A percentile compares a stretch with the other conserved stretches of the same genome.
These are phyloP conservation scores for Bacterosira constricta DNA, from an alignment of 108 stramenopile species.

Conservation along the genomic window DNA sequence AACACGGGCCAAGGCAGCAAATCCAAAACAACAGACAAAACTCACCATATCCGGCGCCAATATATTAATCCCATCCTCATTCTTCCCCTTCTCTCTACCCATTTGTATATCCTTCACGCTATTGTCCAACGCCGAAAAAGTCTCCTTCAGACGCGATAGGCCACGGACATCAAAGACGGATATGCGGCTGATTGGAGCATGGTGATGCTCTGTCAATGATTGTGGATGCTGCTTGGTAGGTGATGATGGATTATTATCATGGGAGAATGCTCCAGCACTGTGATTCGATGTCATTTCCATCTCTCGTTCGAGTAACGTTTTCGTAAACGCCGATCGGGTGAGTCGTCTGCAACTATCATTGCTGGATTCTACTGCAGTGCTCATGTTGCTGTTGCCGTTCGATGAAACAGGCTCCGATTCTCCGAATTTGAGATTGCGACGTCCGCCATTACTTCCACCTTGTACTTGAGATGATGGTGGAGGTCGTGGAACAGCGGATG, in stretches of 20 bases:
- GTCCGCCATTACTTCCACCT: not conserved
- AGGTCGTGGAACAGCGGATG: not conserved
- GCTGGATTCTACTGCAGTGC: not conserved
- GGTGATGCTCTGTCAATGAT: slow-evolving; percentile 10
- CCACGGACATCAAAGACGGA: slow-evolving; percentile 82
- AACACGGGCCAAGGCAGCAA: no score
- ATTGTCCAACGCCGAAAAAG: slow-evolving; percentile 77
- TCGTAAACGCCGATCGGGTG: slow-evolving; percentile 77
- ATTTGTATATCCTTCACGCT: slow-evolving; percentile 58
- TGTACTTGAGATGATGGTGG: not conserved
- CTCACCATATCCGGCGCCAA: slow-evolving; percentile 33
- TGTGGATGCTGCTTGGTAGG: not conserved
- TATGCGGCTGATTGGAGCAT: slow-evolving; percentile 21
- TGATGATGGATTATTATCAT: not conserved
- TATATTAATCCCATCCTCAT: slow-evolving; percentile 42
- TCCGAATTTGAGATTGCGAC: slow-evolving; percentile 1
- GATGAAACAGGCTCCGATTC: not conserved
- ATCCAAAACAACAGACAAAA: not conserved
- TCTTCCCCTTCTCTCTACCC: slow-evolving; percentile 17
- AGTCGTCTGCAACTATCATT: slow-evolving; percentile 45
- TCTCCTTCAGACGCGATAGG: slow-evolving; percentile 63
- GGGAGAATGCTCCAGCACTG: not conserved
- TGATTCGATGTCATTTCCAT: slow-evolving; percentile 9
- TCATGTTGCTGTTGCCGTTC: not conserved
- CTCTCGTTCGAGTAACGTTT: slow-evolving; percentile 55